Base-by-base conservation (phyloP, 1,139 yeast genomes). In the Zygosaccharomyces pseudobailii region DNA sequence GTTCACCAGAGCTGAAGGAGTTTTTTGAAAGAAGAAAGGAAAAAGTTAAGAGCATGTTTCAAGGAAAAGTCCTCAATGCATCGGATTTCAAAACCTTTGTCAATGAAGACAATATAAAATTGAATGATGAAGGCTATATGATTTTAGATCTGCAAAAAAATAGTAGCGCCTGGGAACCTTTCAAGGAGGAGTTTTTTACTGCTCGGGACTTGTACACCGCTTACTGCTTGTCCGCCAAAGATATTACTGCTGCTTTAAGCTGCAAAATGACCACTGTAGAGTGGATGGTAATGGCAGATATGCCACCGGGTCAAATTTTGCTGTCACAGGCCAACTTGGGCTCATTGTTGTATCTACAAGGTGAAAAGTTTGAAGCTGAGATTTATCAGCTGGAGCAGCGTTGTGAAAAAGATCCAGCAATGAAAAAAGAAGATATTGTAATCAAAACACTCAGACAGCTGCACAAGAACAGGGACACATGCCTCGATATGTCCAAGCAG, bases 241-340 rank as follows among this genome's bases (percentile, higher is more conserved):
- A 85, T 60, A 69, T 81, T 45, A 71, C 77, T 21, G 70, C 78
- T 49, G 90, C 94, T 0, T 69, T 82, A 21, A 72, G 78, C 47
- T 75, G 85, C 38, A 84, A 83, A 56, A 72, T 82, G 50, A 76
- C 84, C 22, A 79, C 87, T 52, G 82, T 86, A 7, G 81, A 81
- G 58, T 77, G 87, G 75, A 86, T 85, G 94, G 70, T 82, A 10
- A 68, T 78, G 55, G 86, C 90, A 0, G 87, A 84, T 39, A 78
- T 79, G 55, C 81, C 82, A 22, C 79, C 85, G 0, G 81, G 82
- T 31, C 85, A 82, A 55, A 70, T 83, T 36, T 66, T 86, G 36
- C 69, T 83, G 58, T 78, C 85, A 1, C 84, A 82, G 58, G 84
- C 87, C 50, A 85, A 86, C 61, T 69, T 84, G 37, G 95, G 89